Evolutionary conservation across 2,329 filamentous ascomycete genomes (phyloP).

Genomic region (Westerdykella ornata): DNA sequence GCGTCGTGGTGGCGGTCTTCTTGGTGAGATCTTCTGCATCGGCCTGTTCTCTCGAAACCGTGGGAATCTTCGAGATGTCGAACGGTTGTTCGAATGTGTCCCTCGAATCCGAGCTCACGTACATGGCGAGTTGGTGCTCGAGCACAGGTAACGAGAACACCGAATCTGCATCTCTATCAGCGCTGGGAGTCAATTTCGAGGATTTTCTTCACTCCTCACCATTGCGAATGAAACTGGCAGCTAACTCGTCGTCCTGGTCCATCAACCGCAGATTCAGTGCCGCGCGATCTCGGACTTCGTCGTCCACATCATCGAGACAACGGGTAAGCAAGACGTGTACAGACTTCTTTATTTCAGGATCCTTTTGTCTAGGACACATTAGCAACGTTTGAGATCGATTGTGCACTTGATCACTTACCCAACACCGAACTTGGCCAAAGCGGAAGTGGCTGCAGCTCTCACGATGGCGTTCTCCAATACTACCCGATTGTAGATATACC

Average conservation of each 20-base stretch:
- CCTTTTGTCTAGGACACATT: conserved; percentile 58
- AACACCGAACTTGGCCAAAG: conserved; percentile 93
- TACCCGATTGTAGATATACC: conserved; percentile 98
- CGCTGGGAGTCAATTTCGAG: conserved; percentile 2
- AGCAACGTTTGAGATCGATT: neutral
- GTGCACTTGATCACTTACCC: conserved; percentile 39
- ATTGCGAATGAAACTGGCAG: conserved; percentile 85
- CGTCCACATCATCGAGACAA: conserved; percentile 93
- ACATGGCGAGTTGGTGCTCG: conserved; percentile 95
- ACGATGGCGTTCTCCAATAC: conserved; percentile 96
- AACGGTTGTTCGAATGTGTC: conserved; percentile 78
- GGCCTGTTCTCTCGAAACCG: conserved; percentile 92
- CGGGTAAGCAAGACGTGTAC: conserved; percentile 86
- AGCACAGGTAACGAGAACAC: conserved; percentile 94
- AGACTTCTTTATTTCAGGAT: conserved; percentile 92
- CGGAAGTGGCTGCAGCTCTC: conserved; percentile 88
- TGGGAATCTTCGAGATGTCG: conserved; percentile 82
- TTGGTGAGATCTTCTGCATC: conserved; percentile 93
- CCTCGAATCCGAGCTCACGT: conserved; percentile 88
- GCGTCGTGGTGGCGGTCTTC: conserved; percentile 89
- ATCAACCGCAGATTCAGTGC: conserved; percentile 88
- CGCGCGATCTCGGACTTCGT: conserved; percentile 93
- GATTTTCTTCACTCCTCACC: conserved; percentile 47
- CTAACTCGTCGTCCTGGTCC: conserved; percentile 82
- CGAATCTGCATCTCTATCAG: conserved; percentile 55